Evolutionary conservation across 139 green algal species (phyloP).

Genomic region (Coelastrella sp.): DNA sequence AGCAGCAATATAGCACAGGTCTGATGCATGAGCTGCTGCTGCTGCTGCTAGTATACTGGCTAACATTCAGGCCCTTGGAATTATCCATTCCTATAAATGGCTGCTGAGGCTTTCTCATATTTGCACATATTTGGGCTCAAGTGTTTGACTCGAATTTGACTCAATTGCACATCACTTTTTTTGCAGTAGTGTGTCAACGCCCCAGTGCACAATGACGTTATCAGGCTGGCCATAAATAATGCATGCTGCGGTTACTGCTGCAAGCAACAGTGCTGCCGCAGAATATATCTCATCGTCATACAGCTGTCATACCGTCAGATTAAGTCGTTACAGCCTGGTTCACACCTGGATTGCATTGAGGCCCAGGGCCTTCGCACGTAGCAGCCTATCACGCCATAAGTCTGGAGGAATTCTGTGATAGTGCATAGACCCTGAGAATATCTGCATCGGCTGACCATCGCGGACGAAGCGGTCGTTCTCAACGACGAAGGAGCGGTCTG

Average conservation of each 20-base stretch:
- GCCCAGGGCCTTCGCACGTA: conserved; percentile 59
- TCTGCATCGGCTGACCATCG: conserved; percentile 19
- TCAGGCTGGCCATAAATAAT: not conserved
- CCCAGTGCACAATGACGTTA: not conserved
- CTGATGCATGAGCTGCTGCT: too few relatives aligned
- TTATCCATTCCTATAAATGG: too few relatives aligned
- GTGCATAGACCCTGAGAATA: conserved; percentile 55
- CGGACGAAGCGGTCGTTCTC: conserved; percentile 22
- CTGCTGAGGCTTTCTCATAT: too few relatives aligned
- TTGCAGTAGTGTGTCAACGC: not conserved
- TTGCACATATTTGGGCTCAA: too few relatives aligned
- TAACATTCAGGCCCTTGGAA: too few relatives aligned
- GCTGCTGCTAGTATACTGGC: too few relatives aligned
- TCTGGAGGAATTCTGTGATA: conserved; percentile 69
- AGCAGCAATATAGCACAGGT: too few relatives aligned
- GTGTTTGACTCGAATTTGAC: too few relatives aligned
- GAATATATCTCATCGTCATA: not conserved
- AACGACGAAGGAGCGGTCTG: conserved; percentile 27
- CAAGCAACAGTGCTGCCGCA: not conserved
- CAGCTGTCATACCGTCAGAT: not conserved
- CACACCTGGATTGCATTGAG: conserved; percentile 68
- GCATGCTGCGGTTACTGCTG: not conserved
- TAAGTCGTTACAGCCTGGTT: not conserved
- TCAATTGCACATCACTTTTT: not conserved
- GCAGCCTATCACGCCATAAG: conserved; percentile 70